Conservation (phyloP, 2,329 filamentous ascomycete genomes). For the Podosphaera xanthii region DNA sequence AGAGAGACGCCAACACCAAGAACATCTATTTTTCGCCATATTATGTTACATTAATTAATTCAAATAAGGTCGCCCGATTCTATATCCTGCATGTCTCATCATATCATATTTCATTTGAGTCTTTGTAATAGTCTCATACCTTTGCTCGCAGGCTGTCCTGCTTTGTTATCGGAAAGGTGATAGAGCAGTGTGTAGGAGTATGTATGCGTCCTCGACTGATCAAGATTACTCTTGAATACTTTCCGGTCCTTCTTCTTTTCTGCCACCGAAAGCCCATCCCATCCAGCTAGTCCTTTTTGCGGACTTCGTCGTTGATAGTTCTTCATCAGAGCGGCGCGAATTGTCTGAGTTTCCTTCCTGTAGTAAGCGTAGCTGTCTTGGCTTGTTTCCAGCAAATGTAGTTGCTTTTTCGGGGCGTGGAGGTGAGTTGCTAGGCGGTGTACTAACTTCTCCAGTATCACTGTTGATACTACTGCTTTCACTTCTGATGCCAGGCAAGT, state of each 20-base stretch:
- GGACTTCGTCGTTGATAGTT: constrained; percentile 20
- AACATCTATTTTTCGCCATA: not conserved
- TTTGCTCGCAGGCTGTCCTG: not conserved
- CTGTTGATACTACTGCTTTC: constrained; percentile 28
- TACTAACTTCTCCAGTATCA: constrained; percentile 39
- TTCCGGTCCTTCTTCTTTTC: constrained; percentile 7
- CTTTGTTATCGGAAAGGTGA: not conserved
- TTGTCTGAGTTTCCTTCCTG: constrained; percentile 41
- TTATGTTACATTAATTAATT: not conserved
- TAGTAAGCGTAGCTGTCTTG: constrained; percentile 67
- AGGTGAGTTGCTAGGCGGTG: constrained; percentile 27
- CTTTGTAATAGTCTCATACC: not conserved
- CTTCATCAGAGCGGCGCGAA: constrained; percentile 15
- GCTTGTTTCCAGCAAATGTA: constrained; percentile 45
- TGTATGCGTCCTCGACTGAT: no score
- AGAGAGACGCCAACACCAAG: not conserved
- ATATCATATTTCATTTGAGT: not conserved
- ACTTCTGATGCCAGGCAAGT: constrained; percentile 41
- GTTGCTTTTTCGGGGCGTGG: constrained; percentile 29
- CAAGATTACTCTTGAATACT: not conserved
- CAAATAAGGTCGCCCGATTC: not conserved
- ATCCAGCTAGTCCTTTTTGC: constrained; percentile 41
- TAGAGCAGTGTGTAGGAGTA: not conserved
- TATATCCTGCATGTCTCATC: not conserved
- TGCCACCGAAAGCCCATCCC: constrained; percentile 26